Conservation (phyloP, 2,329 filamentous ascomycete genomes). For the Nemania serpens region DNA sequence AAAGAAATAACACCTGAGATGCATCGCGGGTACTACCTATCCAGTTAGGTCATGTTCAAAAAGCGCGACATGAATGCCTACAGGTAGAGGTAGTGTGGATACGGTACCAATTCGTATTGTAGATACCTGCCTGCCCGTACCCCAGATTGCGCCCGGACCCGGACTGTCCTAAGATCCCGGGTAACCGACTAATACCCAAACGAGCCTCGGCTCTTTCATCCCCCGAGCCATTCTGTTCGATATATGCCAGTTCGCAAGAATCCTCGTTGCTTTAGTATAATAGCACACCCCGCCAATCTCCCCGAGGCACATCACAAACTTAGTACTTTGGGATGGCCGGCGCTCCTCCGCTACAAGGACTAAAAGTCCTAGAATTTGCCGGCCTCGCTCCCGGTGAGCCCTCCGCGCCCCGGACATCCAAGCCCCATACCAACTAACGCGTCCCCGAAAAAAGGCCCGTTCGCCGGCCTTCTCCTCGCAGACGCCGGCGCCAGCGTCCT, state of each 20-base stretch:
- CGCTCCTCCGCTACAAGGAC: slow-evolving; percentile 52
- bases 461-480: slow-evolving; percentile 84
- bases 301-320: not conserved
- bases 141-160: slow-evolving; percentile 8
- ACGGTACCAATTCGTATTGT: not conserved
- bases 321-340: slow-evolving; percentile 41
- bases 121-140: not conserved
- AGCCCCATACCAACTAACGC: not conserved
- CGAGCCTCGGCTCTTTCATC: slow-evolving; percentile 32
- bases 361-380: slow-evolving; percentile 64
- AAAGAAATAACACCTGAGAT: slow-evolving; percentile 41
- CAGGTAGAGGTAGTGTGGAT: no score
- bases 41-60: no score
- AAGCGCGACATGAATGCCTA: no score
- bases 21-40: not conserved
- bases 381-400: slow-evolving; percentile 64
- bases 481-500: slow-evolving; percentile 89
- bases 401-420: not conserved
- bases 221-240: no score
- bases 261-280: no score
- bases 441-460: slow-evolving; percentile 65
- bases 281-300: no score
- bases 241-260: no score
- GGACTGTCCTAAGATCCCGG: no score
- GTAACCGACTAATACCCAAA: no score